phyloP scores from a whole-genome alignment of 1,139 yeast species.

The Pneumocystis wakefieldiae region DNA sequence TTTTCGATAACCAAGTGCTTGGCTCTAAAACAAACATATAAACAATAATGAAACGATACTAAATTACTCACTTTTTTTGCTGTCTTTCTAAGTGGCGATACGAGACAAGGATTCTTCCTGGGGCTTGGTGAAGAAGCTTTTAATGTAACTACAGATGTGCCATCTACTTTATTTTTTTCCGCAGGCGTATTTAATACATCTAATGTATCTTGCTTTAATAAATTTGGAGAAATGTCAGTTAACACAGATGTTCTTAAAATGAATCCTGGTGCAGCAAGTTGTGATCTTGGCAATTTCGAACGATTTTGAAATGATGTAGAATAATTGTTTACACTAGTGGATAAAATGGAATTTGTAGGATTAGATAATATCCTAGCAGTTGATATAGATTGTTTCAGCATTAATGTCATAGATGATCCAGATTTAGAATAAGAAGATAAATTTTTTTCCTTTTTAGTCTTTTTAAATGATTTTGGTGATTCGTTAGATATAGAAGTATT shows the following conservation, averaged over 20 bases:
- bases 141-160: background rate
- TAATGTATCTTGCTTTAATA: background rate
- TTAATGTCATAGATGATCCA: background rate
- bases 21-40: background rate
- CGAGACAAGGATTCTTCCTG: background rate
- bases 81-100: background rate
- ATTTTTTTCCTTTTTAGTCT: background rate
- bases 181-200: conserved; percentile 1
- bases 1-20: background rate
- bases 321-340: background rate
- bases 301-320: background rate
- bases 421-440: background rate
- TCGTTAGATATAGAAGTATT: background rate
- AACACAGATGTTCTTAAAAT: background rate
- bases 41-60: background rate
- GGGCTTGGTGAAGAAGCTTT: background rate
- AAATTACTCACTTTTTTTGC: background rate
- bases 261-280: conserved; percentile 1
- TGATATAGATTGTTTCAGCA: background rate
- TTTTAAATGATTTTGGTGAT: background rate
- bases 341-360: background rate
- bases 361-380: background rate
- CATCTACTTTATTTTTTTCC: background rate
- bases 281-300: conserved; percentile 1
- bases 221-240: background rate